Evolutionary conservation across 139 green algal species (phyloP).

Genomic region (Tetradesmus lagerheimii): DNA sequence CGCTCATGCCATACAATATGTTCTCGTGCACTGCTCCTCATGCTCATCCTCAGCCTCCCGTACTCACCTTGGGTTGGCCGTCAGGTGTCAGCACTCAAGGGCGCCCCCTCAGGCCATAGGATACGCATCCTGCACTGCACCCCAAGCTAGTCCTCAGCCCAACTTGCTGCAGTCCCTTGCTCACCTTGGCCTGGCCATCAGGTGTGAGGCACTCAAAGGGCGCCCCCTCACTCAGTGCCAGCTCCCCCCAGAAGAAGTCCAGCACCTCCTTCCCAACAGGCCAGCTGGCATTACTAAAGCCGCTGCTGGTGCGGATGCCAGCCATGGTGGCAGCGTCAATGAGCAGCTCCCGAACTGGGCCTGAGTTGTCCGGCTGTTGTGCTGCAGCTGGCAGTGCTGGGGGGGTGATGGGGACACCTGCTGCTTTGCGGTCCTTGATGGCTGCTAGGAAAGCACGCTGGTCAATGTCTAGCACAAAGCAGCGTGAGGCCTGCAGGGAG

Average conservation of each 20-base stretch:
- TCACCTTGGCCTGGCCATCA: conserved; percentile 26
- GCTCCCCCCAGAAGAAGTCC: conserved; percentile 44
- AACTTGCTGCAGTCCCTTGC: background rate
- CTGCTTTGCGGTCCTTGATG: conserved; percentile 15
- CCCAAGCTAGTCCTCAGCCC: too few relatives aligned
- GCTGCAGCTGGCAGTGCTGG: background rate
- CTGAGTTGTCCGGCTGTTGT: too few relatives aligned
- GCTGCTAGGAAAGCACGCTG: conserved; percentile 44
- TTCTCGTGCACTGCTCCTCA: too few relatives aligned
- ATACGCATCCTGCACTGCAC: background rate
- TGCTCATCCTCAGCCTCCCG: too few relatives aligned
- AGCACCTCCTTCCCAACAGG: conserved; percentile 11
- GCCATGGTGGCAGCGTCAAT: conserved; percentile 1
- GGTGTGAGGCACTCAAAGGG: conserved; percentile 41
- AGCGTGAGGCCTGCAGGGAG: conserved; percentile 14
- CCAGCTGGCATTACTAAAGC: conserved; percentile 39
- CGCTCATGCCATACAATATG: too few relatives aligned
- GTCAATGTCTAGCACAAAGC: conserved; percentile 48
- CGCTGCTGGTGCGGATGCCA: conserved; percentile 26
- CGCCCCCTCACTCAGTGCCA: conserved; percentile 45
- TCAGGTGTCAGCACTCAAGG: too few relatives aligned
- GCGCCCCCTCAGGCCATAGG: too few relatives aligned
- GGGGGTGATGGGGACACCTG: background rate
- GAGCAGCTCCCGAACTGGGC: background rate
- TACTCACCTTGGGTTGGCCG: too few relatives aligned